Evolutionary conservation across 2,329 filamentous ascomycete species (phyloP).

Genomic region (Shiraia sp.): DNA sequence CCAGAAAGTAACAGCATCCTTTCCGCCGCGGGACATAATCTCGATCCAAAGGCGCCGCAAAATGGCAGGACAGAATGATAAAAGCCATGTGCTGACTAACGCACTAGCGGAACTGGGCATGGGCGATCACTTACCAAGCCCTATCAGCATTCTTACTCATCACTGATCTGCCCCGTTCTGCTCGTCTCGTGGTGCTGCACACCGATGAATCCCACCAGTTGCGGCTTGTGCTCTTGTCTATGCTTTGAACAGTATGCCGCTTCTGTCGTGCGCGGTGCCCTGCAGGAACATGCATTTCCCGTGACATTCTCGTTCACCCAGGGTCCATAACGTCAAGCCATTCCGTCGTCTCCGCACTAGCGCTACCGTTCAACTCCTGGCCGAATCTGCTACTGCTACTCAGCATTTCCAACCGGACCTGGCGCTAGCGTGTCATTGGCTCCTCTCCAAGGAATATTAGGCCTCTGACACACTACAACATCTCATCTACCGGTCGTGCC

Average conservation of each 20-base stretch:
- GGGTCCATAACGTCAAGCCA: not conserved
- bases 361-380: constrained; percentile 2
- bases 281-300: constrained; percentile 12
- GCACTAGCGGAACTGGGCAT: constrained; percentile 10
- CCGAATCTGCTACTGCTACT: constrained; percentile 2
- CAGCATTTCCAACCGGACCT: constrained; percentile 13
- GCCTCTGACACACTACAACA: too few relatives aligned
- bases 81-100: constrained; percentile 20
- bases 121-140: constrained; percentile 16
- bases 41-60: not conserved
- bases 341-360: not conserved
- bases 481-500: too few relatives aligned
- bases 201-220: too few relatives aligned
- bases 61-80: constrained; percentile 6
- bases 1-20: too few relatives aligned
- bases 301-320: constrained; percentile 14
- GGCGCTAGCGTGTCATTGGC: constrained; percentile 15
- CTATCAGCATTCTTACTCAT: constrained; percentile 27
- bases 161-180: constrained; percentile 5
- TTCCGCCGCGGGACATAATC: not conserved
- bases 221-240: too few relatives aligned
- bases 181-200: too few relatives aligned
- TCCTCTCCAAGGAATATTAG: constrained; percentile 1
- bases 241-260: too few relatives aligned
- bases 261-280: constrained; percentile 5